A percentile compares a stretch with the other conserved stretches of the same genome.
Conservation (phyloP, 331 rosid genomes). For the Spiraea crenata region DNA sequence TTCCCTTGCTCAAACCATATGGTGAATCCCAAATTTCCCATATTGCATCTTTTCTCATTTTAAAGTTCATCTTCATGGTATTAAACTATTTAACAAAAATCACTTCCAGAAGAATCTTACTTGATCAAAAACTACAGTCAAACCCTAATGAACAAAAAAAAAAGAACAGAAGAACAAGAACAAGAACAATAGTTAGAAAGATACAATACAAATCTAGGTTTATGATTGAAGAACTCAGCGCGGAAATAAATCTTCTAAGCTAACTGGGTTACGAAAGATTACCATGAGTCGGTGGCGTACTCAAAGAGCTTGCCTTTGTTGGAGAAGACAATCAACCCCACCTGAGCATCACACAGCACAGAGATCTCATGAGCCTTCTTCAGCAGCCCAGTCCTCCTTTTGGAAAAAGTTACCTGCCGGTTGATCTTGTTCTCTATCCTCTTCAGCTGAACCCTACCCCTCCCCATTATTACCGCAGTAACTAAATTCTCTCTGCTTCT, state of each 20-base stretch:
- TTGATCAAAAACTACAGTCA: background rate
- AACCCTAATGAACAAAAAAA: background rate
- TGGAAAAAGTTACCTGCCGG: slow-evolving; percentile 81
- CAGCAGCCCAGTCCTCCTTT: slow-evolving; percentile 71
- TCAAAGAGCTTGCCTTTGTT: slow-evolving; percentile 81
- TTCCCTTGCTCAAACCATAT: background rate
- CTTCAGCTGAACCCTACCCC: slow-evolving; percentile 85
- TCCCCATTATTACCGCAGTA: slow-evolving; percentile 48
- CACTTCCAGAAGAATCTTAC: too few relatives aligned
- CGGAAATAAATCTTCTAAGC: too few relatives aligned
- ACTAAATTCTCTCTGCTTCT: slow-evolving; percentile 11
- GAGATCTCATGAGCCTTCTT: slow-evolving; percentile 94
- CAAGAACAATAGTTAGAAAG: too few relatives aligned
- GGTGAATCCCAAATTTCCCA: background rate
- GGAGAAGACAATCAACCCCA: slow-evolving; percentile 79
- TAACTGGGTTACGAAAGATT: background rate
- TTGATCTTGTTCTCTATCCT: slow-evolving; percentile 89
- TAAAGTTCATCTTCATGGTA: too few relatives aligned
- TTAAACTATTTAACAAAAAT: too few relatives aligned
- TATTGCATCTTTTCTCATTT: too few relatives aligned
- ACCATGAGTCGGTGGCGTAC: slow-evolving; percentile 85
- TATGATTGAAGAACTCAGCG: too few relatives aligned
- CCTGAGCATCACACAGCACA: slow-evolving; percentile 92
- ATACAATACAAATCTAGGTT: too few relatives aligned
- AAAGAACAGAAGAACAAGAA: background rate